Evolutionary conservation across 495 filamentous ascomycete species (phyloP), one percentile per base, ranked within the genome.

Genomic region (Evernia prunastri): DNA sequence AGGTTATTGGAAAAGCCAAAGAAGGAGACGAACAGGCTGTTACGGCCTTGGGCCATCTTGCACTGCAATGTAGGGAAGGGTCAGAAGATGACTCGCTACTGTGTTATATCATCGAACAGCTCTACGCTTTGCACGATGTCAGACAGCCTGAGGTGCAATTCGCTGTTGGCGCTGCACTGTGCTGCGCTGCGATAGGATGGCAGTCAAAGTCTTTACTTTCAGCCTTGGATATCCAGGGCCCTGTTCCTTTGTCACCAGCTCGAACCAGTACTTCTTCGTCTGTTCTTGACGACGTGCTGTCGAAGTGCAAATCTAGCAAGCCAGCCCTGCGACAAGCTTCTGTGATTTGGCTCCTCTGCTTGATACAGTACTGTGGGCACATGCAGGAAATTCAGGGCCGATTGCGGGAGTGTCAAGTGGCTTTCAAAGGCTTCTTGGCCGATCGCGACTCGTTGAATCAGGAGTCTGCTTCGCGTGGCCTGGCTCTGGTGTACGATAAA

Each of bases 371-470:
- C 69, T 96, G 92, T 73, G 91, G 90, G 0, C 82, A 92, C 64
- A 76, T 87, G 23, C 73, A 76, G 27, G 83, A 89, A 65, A 79
- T 96, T 47, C 88, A 94, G 71, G 74, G 77, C 6, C 82, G 85
- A 15, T 75, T 98, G 61, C 80, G 87, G 63, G 81, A 89, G 66
- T 94, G 88, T 72, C 94, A 98, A 74, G 83, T 78, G 58, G 90
- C 89, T 6, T 98, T 98, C 74, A 89, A 92, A 76, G 79, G 86
- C 20, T 84, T 96, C n/a, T 82, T 98, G 39, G 84, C 86, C 17
- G 91, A 95, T 70, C 81, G 92, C 25, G 94, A 98, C 65, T 90
- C 96, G 71, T 81, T 97, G 53, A 91, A 97, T 10, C 94, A 97
- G 73, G 94, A 98, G 72, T 91, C 92, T 3, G 94, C 95, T 3